Evolutionary conservation across 345 rosid genomes (phyloP), one percentile per base, ranked within the genome.

Genomic region (Nephelium lappaceum): DNA sequence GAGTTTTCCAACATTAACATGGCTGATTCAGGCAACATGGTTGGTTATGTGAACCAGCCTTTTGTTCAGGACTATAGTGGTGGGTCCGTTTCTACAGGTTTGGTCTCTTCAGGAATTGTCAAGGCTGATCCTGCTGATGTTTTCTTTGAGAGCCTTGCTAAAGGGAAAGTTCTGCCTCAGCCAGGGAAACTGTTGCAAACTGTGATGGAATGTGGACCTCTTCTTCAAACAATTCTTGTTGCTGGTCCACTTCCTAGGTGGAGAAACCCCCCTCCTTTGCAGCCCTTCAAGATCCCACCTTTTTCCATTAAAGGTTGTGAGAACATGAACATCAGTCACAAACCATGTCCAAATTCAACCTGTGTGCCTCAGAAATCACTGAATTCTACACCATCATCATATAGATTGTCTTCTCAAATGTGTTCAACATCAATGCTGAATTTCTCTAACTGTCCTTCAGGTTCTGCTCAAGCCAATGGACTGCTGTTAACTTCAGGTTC

Each of bases 211-310:
- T 86, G 95, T 2, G 97, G 96, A 0, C 99, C 98, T 65, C 92
- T 97, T 41, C 93, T 97, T 45, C 89, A 88, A 55, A 88, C 93
- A 1, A 89, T 94, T 49, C 88, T 93, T 3, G 90, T 94, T n/a
- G 90, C 99, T 0, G 99, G 98, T 25, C 98, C 93, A 0, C 92
- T 97, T 63, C 99, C 99, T 14, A 82, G 79, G 80, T 97, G 99
- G 98, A 85, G 97, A 73, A 94, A 97, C 57, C 99, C 98, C n/a
- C 99, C 99, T 23, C 93, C 97, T 43, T 24, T 87, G 72, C 90
- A 90, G 19, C 53, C 88, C 1, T 84, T 93, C 77, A 90, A 86
- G 79, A 86, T 89, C 67, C 97, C 93, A 0, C 85, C 87, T 3
- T 84, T 90, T 80, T 83, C 91, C 3, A 83, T 86, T 62, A 82